Conservation (phyloP, 495 filamentous ascomycete genomes). For the Bombardia bombarda region DNA sequence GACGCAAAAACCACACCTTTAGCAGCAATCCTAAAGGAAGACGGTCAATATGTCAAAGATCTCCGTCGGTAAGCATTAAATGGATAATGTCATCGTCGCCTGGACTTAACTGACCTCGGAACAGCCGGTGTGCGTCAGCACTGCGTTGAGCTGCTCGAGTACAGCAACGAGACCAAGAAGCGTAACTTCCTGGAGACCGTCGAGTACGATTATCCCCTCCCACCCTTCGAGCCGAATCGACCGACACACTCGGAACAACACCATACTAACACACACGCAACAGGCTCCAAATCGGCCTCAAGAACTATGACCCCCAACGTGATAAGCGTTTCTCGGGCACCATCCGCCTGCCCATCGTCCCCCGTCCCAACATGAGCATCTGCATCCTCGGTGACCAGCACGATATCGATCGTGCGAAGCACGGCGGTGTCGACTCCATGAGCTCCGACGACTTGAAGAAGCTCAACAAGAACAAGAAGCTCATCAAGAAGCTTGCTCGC, state of each 20-base stretch:
- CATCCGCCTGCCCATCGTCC: constrained; percentile 74
- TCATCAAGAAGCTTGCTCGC: constrained; percentile 99
- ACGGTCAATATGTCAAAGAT: constrained; percentile 58
- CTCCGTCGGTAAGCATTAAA: constrained; percentile 48
- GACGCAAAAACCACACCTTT: constrained; percentile 61
- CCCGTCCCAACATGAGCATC: constrained; percentile 89
- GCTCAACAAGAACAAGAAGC: constrained; percentile 99
- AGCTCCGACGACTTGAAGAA: constrained; percentile 98
- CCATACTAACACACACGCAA: constrained; percentile 1
- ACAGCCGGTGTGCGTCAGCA: constrained; percentile 93
- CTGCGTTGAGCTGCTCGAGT: constrained; percentile 82
- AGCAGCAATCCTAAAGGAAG: constrained; percentile 41
- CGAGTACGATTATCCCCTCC: constrained; percentile 14
- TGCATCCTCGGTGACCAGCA: constrained; percentile 99
- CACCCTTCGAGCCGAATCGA: too few relatives aligned
- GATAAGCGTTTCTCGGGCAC: constrained; percentile 99
- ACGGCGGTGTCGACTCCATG: constrained; percentile 95
- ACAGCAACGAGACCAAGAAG: constrained; percentile 97
- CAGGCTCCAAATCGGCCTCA: constrained; percentile 91
- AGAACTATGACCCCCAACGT: constrained; percentile 99
- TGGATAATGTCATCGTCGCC: background rate
- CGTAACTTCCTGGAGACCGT: constrained; percentile 78
- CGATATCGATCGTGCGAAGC: constrained; percentile 99
- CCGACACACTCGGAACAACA: too few relatives aligned
- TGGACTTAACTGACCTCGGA: constrained; percentile 4